Percentiles rank a stretch among this genome's conserved stretches.
Conservation (phyloP, 2,329 filamentous ascomycete genomes). For the Alternaria postmessia region DNA sequence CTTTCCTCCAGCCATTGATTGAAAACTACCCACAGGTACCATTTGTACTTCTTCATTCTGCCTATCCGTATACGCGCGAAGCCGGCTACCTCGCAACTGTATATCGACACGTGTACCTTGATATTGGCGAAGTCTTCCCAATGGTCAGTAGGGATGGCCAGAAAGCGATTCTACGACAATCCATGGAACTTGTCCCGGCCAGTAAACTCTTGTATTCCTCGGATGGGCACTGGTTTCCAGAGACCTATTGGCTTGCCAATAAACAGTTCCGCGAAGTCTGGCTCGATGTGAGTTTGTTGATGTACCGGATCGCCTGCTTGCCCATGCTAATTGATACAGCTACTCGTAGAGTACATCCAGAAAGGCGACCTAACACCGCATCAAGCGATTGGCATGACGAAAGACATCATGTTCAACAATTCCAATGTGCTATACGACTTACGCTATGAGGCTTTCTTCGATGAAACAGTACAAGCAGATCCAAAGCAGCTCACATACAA, state of each 20-base stretch:
- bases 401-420: constrained; percentile 77
- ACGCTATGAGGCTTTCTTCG: constrained; percentile 51
- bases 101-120: constrained; percentile 81
- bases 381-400: constrained; percentile 70
- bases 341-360: constrained; percentile 72
- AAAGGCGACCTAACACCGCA: constrained; percentile 66
- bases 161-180: constrained; percentile 72
- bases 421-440: constrained; percentile 78
- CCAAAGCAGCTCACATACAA: constrained; percentile 38
- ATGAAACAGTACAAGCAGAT: constrained; percentile 31
- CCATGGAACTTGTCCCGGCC: constrained; percentile 77
- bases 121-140: constrained; percentile 84
- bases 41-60: constrained; percentile 80
- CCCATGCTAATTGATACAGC: constrained; percentile 49
- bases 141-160: constrained; percentile 80
- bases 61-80: constrained; percentile 82
- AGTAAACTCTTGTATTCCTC: constrained; percentile 83
- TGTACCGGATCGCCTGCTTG: neutral
- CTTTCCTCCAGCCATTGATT: constrained; percentile 77
- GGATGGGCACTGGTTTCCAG: constrained; percentile 80
- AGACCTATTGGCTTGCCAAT: constrained; percentile 78
- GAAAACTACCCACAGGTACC: constrained; percentile 72
- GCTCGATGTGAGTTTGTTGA: constrained; percentile 62
- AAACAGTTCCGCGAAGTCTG: constrained; percentile 76
- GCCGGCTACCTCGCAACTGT: constrained; percentile 79